These are phyloP conservation scores for Phytophthora macrochlamydospora DNA, from an alignment of 352 stramenopile species.

Conservation along the genomic window DNA sequence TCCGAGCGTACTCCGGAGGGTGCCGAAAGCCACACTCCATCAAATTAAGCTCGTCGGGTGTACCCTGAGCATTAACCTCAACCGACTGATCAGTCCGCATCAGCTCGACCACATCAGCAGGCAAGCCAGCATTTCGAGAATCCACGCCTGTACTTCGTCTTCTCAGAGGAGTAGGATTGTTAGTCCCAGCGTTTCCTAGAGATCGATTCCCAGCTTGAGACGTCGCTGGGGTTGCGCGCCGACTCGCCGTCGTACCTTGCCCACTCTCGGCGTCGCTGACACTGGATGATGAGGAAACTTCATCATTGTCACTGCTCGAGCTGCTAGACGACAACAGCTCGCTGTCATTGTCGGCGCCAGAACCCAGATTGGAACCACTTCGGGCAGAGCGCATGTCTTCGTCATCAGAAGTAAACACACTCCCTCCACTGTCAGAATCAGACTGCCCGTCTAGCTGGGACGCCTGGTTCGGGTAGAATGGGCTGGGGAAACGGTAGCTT, in stretches of 20 bases:
- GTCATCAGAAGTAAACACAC: constrained; percentile 53
- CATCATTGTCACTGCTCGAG: constrained; percentile 67
- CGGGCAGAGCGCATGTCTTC: constrained; percentile 47
- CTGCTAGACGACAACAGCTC: constrained; percentile 54
- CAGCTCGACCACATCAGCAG: constrained; percentile 67
- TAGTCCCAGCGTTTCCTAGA: constrained; percentile 6
- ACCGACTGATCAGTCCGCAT: constrained; percentile 76
- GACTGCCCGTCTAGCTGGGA: constrained; percentile 65
- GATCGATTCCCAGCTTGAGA: constrained; percentile 7
- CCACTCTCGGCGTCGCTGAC: constrained; percentile 40
- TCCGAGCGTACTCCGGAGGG: constrained; percentile 58
- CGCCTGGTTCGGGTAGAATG: constrained; percentile 19
- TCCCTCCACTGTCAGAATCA: constrained; percentile 59
- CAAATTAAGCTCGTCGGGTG: constrained; percentile 71
- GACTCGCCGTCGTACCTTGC: constrained; percentile 14
- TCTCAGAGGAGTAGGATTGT: constrained; percentile 19
- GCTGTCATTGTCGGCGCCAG: constrained; percentile 38
- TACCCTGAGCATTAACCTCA: constrained; percentile 51
- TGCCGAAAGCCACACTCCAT: constrained; percentile 84
- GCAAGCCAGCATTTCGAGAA: constrained; percentile 37
- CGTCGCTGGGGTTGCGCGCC: constrained; percentile 3
- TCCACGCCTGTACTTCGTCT: constrained; percentile 32
- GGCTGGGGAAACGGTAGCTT: constrained; percentile 32
- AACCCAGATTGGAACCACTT: constrained; percentile 41
- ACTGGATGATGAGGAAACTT: constrained; percentile 42